Percentiles rank a stretch among this genome's conserved stretches.
Conservation (phyloP, 2,329 filamentous ascomycete species). For the Curvularia sp. region DNA sequence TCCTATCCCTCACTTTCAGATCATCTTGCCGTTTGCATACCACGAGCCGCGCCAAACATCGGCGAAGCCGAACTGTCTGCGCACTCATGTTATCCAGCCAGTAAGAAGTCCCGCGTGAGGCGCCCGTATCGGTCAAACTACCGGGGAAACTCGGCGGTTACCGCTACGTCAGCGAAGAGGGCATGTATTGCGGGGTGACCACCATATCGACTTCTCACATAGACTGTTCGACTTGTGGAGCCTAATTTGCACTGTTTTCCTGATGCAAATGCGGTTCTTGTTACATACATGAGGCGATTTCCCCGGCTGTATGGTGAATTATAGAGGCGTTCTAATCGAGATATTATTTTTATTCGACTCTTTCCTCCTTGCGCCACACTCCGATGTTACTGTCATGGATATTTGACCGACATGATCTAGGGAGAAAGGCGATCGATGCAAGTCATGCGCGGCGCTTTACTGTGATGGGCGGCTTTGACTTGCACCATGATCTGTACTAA, state of each 20-base stretch:
- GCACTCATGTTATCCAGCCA: slow-evolving; percentile 4
- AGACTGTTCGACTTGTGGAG: slow-evolving; percentile 6
- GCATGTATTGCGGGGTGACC: slow-evolving; percentile 29
- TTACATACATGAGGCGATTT: neutral
- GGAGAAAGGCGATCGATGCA: neutral
- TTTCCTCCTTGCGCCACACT: neutral
- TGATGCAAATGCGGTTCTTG: neutral
- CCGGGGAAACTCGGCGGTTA: slow-evolving; percentile 35
- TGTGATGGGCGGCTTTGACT: neutral
- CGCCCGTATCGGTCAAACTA: slow-evolving; percentile 21
- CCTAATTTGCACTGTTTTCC: neutral
- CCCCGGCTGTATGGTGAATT: neutral
- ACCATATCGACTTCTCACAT: slow-evolving; percentile 13
- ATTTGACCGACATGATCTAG: slow-evolving; percentile 1
- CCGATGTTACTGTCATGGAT: neutral
- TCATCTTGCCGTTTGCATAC: slow-evolving; percentile 5
- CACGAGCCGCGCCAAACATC: slow-evolving; percentile 4
- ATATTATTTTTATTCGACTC: neutral
- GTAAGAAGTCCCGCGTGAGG: slow-evolving; percentile 11
- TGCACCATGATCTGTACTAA: neutral
- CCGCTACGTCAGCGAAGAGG: slow-evolving; percentile 29
- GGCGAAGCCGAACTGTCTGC: slow-evolving; percentile 6
- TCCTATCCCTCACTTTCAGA: slow-evolving; percentile 2
- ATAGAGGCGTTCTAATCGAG: slow-evolving; percentile 5
- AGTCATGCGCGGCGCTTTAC: neutral